A percentile compares a stretch with the other conserved stretches of the same genome.
Conservation (phyloP, 768 basidiomycete species). For the Tricholoma saponaceum region DNA sequence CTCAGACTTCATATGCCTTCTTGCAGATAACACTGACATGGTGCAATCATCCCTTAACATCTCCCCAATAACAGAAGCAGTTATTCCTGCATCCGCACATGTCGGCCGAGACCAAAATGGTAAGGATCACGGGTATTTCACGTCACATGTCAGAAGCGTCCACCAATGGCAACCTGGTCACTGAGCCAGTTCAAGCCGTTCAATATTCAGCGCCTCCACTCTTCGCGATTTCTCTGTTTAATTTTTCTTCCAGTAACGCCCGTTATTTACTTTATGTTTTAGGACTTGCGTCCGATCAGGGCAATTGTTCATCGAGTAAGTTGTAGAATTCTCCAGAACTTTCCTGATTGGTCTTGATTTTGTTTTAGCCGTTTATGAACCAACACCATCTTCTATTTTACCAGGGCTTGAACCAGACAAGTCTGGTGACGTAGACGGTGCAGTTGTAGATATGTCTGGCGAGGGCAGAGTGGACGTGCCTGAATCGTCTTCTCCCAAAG, state of each 20-base stretch:
- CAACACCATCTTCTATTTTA: conserved; percentile 12
- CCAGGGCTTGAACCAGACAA: conserved; percentile 10
- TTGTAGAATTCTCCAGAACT: conserved; percentile 14
- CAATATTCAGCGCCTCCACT: too few species aligned
- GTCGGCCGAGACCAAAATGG: neutral
- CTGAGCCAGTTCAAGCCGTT: too few species aligned
- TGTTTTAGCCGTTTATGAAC: conserved; percentile 25
- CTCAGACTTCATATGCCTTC: neutral
- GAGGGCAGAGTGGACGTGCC: conserved; percentile 24
- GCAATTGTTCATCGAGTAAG: conserved; percentile 7
- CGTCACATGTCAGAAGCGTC: neutral
- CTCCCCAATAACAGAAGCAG: neutral
- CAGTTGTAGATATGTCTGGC: conserved; percentile 17
- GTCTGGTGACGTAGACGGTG: conserved; percentile 10
- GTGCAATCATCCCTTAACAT: neutral
- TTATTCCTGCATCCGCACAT: neutral
- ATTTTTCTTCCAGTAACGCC: conserved; percentile 12
- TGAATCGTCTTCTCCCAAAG: conserved; percentile 19
- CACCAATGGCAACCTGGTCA: neutral
- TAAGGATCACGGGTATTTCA: neutral
- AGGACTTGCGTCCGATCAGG: conserved; percentile 13
- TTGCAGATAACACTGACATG: neutral
- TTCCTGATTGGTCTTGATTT: conserved; percentile 3
- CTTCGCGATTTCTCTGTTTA: conserved; percentile 8
- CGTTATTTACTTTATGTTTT: conserved; percentile 22